Conservation (phyloP, 495 filamentous ascomycete species). For the Sordaria brevicollis region DNA sequence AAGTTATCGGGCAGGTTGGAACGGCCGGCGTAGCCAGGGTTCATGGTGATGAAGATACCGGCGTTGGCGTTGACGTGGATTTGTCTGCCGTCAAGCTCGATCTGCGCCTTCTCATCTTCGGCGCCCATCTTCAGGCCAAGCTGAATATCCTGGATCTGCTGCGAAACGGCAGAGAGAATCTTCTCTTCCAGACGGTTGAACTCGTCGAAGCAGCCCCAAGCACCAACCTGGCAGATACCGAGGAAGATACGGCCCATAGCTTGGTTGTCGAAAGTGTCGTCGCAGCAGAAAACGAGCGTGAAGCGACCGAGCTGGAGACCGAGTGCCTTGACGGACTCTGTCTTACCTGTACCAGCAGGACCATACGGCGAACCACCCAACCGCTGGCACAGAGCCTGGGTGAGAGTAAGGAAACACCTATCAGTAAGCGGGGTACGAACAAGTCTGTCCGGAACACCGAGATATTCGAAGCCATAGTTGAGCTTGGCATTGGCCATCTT, state of each 20-base stretch:
- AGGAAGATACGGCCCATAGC: constrained; percentile 99
- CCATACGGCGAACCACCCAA: constrained; percentile 96
- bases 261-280: constrained; percentile 99
- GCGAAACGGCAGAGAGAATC: constrained; percentile 93
- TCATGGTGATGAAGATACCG: constrained; percentile 99
- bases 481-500: constrained; percentile 96
- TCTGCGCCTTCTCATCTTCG: constrained; percentile 69
- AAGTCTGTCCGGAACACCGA: constrained; percentile 89
- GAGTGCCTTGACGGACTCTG: constrained; percentile 95
- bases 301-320: constrained; percentile 94
- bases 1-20: constrained; percentile 97
- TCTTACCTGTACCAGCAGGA: constrained; percentile 98
- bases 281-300: constrained; percentile 96
- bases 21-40: constrained; percentile 94
- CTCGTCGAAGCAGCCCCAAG: constrained; percentile 99
- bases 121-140: constrained; percentile 76
- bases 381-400: constrained; percentile 87
- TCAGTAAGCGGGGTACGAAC: constrained; percentile 95
- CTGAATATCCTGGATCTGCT: constrained; percentile 98
- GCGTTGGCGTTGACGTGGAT: constrained; percentile 83
- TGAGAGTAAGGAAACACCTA: constrained; percentile 94
- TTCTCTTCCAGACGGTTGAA: constrained; percentile 97
- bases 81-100: constrained; percentile 85
- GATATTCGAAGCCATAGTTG: constrained; percentile 94
- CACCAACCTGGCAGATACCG: constrained; percentile 97